Base-by-base conservation (phyloP, 805 yeast genomes). In the Sugiyamaella marilandica region DNA sequence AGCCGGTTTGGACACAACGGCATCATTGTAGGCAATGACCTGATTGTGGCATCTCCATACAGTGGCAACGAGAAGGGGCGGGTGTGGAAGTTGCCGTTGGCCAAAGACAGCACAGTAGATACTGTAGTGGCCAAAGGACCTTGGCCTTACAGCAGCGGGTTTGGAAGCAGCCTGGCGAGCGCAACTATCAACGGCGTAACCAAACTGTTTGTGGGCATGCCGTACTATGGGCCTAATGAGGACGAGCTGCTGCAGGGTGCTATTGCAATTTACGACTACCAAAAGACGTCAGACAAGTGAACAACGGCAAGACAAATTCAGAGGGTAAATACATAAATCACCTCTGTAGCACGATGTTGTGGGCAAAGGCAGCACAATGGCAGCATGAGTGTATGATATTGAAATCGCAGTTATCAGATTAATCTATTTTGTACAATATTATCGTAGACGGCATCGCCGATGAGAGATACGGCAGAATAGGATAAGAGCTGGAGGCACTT, bases 61-160 rank as follows among this genome's bases (percentile, higher is more conserved):
- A 74, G 72, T 10, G 62, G 53, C 14, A 61, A 62, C 29, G 78
- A 77, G 2, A 63, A 64, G 51, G 84, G 82, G 0, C 74, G 76
- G 0, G 65, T 82, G 2, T 82, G 81, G 75, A 58, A 60, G 34
- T 51, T 1, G 51, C 65, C 39, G 49, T 69, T 45, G 65, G 62
- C 24, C 32, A 57, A n/a, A n/a, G 37, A 33, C 7, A 65, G 62
- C 2, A 21, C 24, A 2, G 45, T 1, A 65, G 62, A 14, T 34
- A 19, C 11, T 11, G 50, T 24, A 49, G 59, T 26, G 1, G 64
- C 62, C 24, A 76, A 70, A 2, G 73, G 61, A 2, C 58, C 60
- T 0, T 19, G 18, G 11, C 60, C 60, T 2, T 59, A 44, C 44
- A 50, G 66, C 45, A 62, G 74, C 7, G 79, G 76, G 16, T 79